A percentile compares a stretch with the other conserved stretches of the same genome.
Evolutionary conservation across 768 basidiomycete species (phyloP).

Genomic region (Cystobasidium tubakii): DNA sequence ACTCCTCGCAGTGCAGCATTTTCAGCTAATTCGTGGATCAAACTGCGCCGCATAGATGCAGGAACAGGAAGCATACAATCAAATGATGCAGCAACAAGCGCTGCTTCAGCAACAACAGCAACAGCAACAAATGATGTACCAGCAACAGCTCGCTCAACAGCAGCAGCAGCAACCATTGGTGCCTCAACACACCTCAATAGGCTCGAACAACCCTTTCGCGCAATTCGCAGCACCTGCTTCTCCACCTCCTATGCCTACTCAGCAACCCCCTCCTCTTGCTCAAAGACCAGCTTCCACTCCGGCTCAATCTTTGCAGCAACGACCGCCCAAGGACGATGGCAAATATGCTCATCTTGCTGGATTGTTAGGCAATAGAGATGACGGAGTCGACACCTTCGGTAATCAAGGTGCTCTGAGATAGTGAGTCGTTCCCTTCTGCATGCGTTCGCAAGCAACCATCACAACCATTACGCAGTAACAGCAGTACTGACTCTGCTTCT

Average conservation of each 20-base stretch:
- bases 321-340: slow-evolving; percentile 56
- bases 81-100: slow-evolving; percentile 46
- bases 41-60: slow-evolving; percentile 64
- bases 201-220: slow-evolving; percentile 96
- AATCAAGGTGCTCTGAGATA: slow-evolving; percentile 24
- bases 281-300: slow-evolving; percentile 53
- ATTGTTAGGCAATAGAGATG: slow-evolving; percentile 77
- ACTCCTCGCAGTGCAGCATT: slow-evolving; percentile 46
- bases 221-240: slow-evolving; percentile 46
- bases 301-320: slow-evolving; percentile 39
- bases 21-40: not conserved
- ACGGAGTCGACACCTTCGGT: slow-evolving; percentile 76
- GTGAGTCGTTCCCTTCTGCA: slow-evolving; percentile 14
- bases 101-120: slow-evolving; percentile 44
- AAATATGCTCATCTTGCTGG: slow-evolving; percentile 68
- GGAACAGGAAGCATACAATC: slow-evolving; percentile 54
- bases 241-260: slow-evolving; percentile 44
- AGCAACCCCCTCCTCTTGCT: slow-evolving; percentile 46
- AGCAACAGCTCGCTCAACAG: slow-evolving; percentile 43
- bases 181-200: slow-evolving; percentile 52
- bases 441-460: no score
- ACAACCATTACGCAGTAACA: not conserved
- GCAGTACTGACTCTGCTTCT: not conserved
- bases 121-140: slow-evolving; percentile 33
- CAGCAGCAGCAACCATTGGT: slow-evolving; percentile 48